Base-by-base conservation (phyloP, 176 grass and related monocot species). In the Oryza meridionalis region DNA sequence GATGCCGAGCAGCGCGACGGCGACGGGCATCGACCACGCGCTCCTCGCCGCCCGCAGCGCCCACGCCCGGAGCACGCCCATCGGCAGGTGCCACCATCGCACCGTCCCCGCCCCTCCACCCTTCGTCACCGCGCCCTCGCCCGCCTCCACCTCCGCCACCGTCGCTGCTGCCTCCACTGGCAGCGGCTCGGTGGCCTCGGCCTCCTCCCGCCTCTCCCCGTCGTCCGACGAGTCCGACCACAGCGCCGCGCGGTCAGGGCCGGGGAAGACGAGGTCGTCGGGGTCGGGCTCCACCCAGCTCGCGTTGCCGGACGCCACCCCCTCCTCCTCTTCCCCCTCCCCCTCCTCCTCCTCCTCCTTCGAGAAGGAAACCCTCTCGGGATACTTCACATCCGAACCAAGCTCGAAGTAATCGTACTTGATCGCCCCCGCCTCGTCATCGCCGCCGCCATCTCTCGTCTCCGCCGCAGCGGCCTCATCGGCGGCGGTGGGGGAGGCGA, bases 321-420 rank as follows among this genome's bases (percentile, higher is more conserved):
- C 69, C 21, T 72, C 79, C 26, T 72, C 46, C 46, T 14, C 47
- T 14, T 79, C 84, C 29, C 35, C 86, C 16, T 59, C 81, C 2
- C 37, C 11, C 9, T 4, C 33, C 33, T 4, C 11, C 9, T 4
- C 33, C 33, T 2, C 14, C 61, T 1, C 81, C 24, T 29, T 42
- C 17, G 78, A 75, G 5, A 85, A 3, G 10, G 87, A 88, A 11
- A 69, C 76, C 82, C 81, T 85, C 77, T 76, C n/a, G 2, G 85
- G 31, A 69, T 92, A 94, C 77, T 85, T 85, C 42, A 49, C 75
- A 38, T 86, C 85, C 9, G 86, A 94, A 62, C 81, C 86, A 47
- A 99, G 91, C 24, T 87, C 85, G 93, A 96, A 96, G 84, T 96
- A 96, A 73, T 96, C 96, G 58, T 81, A 35, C 89, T 96, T 94